Conservation (phyloP, 495 filamentous ascomycete genomes). For the Aspergillus leporis region DNA sequence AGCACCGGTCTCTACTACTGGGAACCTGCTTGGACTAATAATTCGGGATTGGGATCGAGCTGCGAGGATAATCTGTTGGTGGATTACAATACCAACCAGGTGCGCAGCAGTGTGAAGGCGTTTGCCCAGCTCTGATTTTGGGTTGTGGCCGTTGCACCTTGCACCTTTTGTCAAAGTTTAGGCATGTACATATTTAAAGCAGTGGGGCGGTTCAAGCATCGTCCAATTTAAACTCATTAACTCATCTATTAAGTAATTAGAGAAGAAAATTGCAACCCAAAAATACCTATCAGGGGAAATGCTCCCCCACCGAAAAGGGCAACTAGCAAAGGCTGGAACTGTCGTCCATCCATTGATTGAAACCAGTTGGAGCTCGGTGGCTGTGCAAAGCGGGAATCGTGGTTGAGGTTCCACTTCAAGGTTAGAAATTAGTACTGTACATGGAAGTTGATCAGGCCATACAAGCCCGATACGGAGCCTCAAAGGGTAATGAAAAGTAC, state of each 20-base stretch:
- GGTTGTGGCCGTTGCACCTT: too few relatives aligned
- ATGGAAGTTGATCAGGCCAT: background rate
- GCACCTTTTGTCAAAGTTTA: background rate
- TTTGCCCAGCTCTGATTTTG: conserved; percentile 31
- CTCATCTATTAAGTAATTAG: background rate
- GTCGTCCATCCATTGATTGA: background rate
- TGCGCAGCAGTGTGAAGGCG: conserved; percentile 33
- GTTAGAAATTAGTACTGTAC: background rate
- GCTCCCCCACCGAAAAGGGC: background rate
- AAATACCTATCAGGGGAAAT: background rate
- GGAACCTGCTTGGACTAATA: conserved; percentile 70
- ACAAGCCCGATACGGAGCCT: background rate
- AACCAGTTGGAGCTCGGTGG: conserved; percentile 30
- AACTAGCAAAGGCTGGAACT: background rate
- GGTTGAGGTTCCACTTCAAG: background rate
- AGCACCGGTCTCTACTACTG: conserved; percentile 65
- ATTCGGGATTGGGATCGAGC: conserved; percentile 58
- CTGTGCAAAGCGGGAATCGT: conserved; percentile 26
- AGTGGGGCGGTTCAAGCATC: too few relatives aligned
- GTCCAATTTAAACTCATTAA: too few relatives aligned
- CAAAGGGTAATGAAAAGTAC: background rate
- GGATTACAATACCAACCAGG: conserved; percentile 29
- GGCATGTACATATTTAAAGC: background rate
- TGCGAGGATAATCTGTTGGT: conserved; percentile 52
- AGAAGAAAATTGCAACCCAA: background rate